Evolutionary conservation across 805 yeast species (phyloP).

Genomic region (Tetrapisispora phaffii): DNA sequence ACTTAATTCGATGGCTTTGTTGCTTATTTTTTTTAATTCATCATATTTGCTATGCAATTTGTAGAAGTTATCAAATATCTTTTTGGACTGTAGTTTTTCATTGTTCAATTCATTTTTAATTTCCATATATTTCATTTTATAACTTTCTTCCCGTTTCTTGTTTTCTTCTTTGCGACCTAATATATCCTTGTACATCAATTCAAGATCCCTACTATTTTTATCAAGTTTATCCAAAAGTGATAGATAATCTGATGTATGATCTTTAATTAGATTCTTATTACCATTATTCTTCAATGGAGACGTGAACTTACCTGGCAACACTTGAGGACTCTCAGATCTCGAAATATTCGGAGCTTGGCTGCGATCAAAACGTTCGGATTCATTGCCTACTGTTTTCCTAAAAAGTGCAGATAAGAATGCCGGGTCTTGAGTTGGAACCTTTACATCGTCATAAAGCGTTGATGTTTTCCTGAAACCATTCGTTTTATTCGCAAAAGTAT

Average conservation of each 20-base stretch:
- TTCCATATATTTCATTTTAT: conserved; percentile 20
- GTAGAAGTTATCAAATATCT: conserved; percentile 30
- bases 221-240: conserved; percentile 19
- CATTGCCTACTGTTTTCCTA: conserved; percentile 3
- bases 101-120: conserved; percentile 25
- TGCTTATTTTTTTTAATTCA: conserved; percentile 13
- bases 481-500: conserved; percentile 18
- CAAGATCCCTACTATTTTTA: conserved; percentile 16
- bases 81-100: conserved; percentile 29
- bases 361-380: no score
- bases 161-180: conserved; percentile 6
- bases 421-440: conserved; percentile 15
- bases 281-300: conserved; percentile 12
- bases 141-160: conserved; percentile 8
- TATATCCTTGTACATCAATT: conserved; percentile 9
- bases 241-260: conserved; percentile 10
- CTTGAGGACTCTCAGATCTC: background rate
- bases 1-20: conserved; percentile 8
- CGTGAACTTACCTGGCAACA: conserved; percentile 28
- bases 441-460: conserved; percentile 4
- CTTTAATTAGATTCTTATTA: background rate
- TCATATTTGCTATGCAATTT: conserved; percentile 27
- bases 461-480: conserved; percentile 2
- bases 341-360: background rate
- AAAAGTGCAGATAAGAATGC: conserved; percentile 20